Base-by-base conservation (phyloP, 1,284 basidiomycete genomes). In the Takashimella koratensis region DNA sequence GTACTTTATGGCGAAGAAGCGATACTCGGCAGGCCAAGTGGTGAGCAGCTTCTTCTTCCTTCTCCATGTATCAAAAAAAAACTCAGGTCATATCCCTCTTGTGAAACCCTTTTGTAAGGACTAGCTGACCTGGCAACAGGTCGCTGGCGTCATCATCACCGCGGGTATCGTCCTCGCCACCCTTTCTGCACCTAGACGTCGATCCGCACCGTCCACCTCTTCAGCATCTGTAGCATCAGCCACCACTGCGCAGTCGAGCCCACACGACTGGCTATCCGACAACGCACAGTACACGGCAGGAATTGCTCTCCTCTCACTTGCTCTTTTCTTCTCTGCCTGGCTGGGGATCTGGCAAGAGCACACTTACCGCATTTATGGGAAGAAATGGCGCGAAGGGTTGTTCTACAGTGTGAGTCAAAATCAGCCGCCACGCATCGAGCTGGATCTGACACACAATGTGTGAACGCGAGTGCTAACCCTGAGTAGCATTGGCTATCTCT, bases 271-370 rank as follows among this genome's bases (percentile, higher is more conserved):
- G 21, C 53, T 70, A 2, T 61, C 63, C n/a, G 77, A 78, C 60
- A 51, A 52, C 23, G 43, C 59, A 13, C 63, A 75, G 44, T 95
- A 94, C 67, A 65, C 81, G 2, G 81, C 79, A 5, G 91, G 92
- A 2, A 86, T 97, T 25, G 73, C 76, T 12, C 81, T 95, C 54
- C 81, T 96, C 24, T 79, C 82, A 11, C 68, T 86, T 11, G 90
- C 93, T 0, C 82, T 97, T 46, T 65, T 96, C 20, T 77, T 96
- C 27, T 86, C 86, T 2, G 89, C 90, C 0, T 79, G 89, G 55
- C 84, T 97, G 48, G 93, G 94, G 0, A 77, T 96, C 26, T 83
- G 84, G 36, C 94, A 97, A 75, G 94, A 97, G 71, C 79, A 81
- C 73, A 90, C 90, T 4, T 91, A 86, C 68, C 72, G 77, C 16